Conservation (phyloP, 192 early-diverging fungal genomes). For the Entrophospora sp. region DNA sequence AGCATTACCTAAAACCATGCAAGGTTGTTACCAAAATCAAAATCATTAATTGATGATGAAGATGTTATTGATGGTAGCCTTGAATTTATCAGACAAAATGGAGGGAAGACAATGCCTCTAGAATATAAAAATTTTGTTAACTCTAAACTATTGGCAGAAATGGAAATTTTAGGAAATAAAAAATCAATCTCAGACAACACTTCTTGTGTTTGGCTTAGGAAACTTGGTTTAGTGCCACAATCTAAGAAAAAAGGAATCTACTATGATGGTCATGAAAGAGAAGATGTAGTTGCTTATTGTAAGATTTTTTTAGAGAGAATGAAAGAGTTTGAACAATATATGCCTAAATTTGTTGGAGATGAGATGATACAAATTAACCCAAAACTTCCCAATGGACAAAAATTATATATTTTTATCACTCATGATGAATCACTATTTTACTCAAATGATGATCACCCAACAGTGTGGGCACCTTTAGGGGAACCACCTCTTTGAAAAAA, state of each 20-base stretch:
- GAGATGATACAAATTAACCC: neutral
- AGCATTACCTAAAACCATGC: neutral
- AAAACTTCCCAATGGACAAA: neutral
- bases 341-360: neutral
- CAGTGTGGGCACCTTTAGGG: neutral
- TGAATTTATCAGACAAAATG: neutral
- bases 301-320: neutral
- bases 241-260: neutral
- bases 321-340: neutral
- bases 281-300: neutral
- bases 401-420: neutral
- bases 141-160: neutral
- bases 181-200: neutral
- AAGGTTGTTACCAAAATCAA: neutral
- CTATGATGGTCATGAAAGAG: conserved; percentile 1
- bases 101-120: neutral
- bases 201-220: neutral
- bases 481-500: neutral
- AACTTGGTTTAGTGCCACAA: neutral
- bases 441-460: neutral
- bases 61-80: neutral
- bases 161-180: neutral
- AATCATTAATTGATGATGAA: neutral
- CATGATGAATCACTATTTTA: conserved; percentile 2
- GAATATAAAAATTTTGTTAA: neutral